Conservation (phyloP, 2,329 filamentous ascomycete species). For the Furcasterigmium sp. region DNA sequence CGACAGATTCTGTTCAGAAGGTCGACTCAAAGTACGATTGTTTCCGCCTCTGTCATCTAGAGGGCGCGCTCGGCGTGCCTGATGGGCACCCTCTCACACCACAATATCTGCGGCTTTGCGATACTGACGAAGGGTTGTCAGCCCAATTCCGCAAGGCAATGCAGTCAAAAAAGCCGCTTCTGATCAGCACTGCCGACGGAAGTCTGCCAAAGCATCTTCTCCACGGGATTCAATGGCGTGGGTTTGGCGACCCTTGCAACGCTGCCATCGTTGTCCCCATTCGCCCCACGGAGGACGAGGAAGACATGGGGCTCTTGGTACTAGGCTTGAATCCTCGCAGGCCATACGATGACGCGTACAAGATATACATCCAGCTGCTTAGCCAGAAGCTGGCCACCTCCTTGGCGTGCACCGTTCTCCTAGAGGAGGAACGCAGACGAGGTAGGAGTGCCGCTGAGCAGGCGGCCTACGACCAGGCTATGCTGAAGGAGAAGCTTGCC, state of each 20-base stretch:
- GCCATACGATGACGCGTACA: conserved; percentile 70
- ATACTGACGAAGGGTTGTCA: conserved; percentile 30
- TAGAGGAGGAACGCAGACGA: conserved; percentile 65
- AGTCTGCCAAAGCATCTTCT: conserved; percentile 55
- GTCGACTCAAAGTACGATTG: conserved; percentile 20
- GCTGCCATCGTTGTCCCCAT: conserved; percentile 66
- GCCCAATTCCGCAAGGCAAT: conserved; percentile 33
- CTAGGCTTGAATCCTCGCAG: conserved; percentile 66
- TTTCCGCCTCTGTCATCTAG: conserved; percentile 32
- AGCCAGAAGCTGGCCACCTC: conserved; percentile 58
- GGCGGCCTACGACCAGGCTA: conserved; percentile 61
- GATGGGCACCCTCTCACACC: conserved; percentile 36
- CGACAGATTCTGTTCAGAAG: conserved; percentile 13
- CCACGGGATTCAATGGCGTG: conserved; percentile 54
- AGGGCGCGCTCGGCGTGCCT: conserved; percentile 41
- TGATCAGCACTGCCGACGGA: conserved; percentile 38
- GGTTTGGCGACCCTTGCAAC: conserved; percentile 60
- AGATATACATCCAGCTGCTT: conserved; percentile 55
- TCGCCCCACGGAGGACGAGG: conserved; percentile 59
- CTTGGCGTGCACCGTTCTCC: conserved; percentile 63
- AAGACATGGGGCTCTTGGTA: conserved; percentile 62
- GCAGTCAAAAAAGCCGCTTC: conserved; percentile 27
- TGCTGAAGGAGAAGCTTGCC: conserved; percentile 60
- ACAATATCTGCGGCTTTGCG: conserved; percentile 26
- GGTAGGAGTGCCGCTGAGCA: conserved; percentile 49